A percentile compares a stretch with the other conserved stretches of the same genome.
Evolutionary conservation across 768 basidiomycete species (phyloP).

Genomic region (Psilocybe cyanescens): DNA sequence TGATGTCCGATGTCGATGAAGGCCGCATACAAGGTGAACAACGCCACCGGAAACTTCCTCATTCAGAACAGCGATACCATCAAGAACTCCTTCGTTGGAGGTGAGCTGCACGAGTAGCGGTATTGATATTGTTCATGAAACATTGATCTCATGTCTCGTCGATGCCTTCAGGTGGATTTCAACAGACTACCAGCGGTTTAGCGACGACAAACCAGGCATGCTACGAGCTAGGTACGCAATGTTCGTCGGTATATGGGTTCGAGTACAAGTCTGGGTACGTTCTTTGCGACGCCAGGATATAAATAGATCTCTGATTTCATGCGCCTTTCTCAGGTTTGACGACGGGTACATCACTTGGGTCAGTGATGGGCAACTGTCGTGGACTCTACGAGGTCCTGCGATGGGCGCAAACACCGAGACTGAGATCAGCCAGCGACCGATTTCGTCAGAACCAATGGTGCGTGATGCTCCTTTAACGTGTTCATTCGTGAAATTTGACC

Average conservation of each 20-base stretch:
- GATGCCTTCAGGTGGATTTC: slow-evolving; percentile 43
- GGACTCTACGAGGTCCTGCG: slow-evolving; percentile 67
- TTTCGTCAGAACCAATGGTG: slow-evolving; percentile 78
- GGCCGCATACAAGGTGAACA: slow-evolving; percentile 1
- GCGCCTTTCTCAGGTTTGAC: slow-evolving; percentile 25
- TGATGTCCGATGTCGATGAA: neutral
- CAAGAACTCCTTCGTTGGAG: slow-evolving; percentile 7
- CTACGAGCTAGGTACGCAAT: slow-evolving; percentile 51
- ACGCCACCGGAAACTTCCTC: slow-evolving; percentile 2
- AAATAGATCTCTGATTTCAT: neutral
- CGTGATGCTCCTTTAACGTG: slow-evolving; percentile 33
- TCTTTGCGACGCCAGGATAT: neutral
- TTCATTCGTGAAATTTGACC: neutral
- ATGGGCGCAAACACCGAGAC: slow-evolving; percentile 53
- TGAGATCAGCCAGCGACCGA: slow-evolving; percentile 59
- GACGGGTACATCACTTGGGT: slow-evolving; percentile 77
- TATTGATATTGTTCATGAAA: no score
- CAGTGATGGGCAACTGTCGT: slow-evolving; percentile 58
- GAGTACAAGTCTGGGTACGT: slow-evolving; percentile 56
- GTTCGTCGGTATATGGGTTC: slow-evolving; percentile 45
- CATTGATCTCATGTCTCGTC: slow-evolving; percentile 30
- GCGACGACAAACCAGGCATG: slow-evolving; percentile 66
- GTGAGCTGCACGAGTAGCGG: slow-evolving; percentile 33
- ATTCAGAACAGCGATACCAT: slow-evolving; percentile 7
- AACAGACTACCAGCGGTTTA: slow-evolving; percentile 77